A percentile compares a stretch with the other conserved stretches of the same genome.
phyloP scores from a whole-genome alignment of 2,329 filamentous ascomycete species.

The Onygenales sp. region DNA sequence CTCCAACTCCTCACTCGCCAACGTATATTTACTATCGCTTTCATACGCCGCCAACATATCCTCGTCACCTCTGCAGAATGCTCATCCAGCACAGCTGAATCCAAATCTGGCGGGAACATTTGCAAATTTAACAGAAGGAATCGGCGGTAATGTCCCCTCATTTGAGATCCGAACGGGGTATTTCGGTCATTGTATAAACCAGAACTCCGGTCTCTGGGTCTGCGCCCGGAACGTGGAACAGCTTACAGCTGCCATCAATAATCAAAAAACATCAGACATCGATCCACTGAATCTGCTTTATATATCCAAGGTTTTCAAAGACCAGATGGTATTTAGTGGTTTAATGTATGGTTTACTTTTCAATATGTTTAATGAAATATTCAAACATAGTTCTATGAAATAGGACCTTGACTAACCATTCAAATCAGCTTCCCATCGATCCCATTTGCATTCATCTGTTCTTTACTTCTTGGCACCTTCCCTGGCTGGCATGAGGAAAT shows the following conservation, averaged over 20 bases:
- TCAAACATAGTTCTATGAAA: conserved; percentile 10
- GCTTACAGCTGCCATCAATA: conserved; percentile 67
- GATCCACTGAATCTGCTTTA: conserved; percentile 68
- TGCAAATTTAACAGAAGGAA: conserved; percentile 72
- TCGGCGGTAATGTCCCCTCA: conserved; percentile 75
- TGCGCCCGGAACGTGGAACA: conserved; percentile 97
- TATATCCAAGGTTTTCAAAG: conserved; percentile 11
- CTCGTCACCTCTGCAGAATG: conserved; percentile 31
- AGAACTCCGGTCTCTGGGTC: conserved; percentile 80
- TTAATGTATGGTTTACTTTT: conserved; percentile 9
- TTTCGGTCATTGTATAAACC: conserved; percentile 94
- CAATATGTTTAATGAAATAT: not conserved
- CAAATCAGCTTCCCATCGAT: conserved; percentile 78
- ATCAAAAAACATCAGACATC: conserved; percentile 58
- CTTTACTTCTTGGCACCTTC: conserved; percentile 90
- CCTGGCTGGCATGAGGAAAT: conserved; percentile 94
- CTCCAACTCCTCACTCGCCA: conserved; percentile 90
- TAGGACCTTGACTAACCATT: conserved; percentile 1
- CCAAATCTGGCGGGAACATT: conserved; percentile 85
- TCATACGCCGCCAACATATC: conserved; percentile 54
- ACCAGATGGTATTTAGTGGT: conserved; percentile 11
- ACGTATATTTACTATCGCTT: conserved; percentile 92
- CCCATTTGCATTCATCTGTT: conserved; percentile 91
- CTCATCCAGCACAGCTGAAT: conserved; percentile 71
- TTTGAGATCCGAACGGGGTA: conserved; percentile 91